Evolutionary conservation across 2,329 filamentous ascomycete genomes (phyloP).

Genomic region (Penicillium sp.): DNA sequence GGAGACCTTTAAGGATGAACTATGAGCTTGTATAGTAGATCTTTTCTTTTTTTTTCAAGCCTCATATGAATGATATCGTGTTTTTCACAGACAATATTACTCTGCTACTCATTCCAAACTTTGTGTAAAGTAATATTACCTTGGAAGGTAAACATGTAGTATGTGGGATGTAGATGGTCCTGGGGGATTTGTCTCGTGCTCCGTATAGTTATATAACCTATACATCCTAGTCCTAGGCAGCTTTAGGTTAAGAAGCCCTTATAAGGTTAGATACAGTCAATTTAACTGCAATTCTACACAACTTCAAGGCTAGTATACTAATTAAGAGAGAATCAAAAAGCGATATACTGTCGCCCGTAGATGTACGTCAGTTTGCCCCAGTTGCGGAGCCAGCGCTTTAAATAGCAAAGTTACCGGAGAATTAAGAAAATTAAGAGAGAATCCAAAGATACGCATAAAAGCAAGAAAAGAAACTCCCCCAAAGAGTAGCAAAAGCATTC

Average conservation of each 20-base stretch:
- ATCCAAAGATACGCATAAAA: not conserved
- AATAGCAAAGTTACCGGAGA: not conserved
- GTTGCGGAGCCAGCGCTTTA: constrained; percentile 10
- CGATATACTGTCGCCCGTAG: not conserved
- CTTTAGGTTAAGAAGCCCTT: not conserved
- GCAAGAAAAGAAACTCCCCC: not conserved
- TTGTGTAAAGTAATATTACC: not conserved
- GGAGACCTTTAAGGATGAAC: constrained; percentile 42
- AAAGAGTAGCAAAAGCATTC: not conserved
- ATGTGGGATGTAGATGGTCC: too few relatives aligned
- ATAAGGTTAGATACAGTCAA: not conserved
- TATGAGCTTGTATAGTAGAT: constrained; percentile 26
- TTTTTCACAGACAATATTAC: too few relatives aligned
- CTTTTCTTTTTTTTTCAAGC: too few relatives aligned
- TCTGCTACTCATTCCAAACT: not conserved
- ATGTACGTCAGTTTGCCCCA: constrained; percentile 24
- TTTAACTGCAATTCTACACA: too few relatives aligned
- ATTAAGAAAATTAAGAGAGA: not conserved
- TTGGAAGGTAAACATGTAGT: too few relatives aligned
- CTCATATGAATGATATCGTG: not conserved
- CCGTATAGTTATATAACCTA: not conserved
- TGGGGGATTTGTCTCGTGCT: not conserved
- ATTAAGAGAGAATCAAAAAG: not conserved
- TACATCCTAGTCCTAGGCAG: not conserved
- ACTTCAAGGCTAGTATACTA: not conserved